These are phyloP conservation scores for Rosellinia necatrix DNA, from an alignment of 2,329 filamentous ascomycete species.

Conservation along the genomic window DNA sequence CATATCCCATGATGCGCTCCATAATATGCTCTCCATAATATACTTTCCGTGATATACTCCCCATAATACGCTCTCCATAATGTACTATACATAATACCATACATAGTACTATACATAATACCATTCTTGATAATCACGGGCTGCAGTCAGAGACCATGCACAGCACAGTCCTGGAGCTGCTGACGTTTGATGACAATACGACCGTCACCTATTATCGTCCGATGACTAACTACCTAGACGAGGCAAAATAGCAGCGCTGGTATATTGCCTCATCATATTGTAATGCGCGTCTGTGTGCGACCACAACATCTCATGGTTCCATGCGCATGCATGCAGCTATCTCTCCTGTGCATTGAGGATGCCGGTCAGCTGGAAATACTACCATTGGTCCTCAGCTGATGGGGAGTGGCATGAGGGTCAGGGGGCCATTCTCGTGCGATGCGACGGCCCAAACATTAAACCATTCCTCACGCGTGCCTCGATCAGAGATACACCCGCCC, in stretches of 20 bases:
- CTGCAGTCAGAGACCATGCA: slow-evolving; percentile 18
- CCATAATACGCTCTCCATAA: too few relatives aligned
- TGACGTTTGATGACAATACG: slow-evolving; percentile 6
- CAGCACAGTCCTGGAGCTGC: too few relatives aligned
- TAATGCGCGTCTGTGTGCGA: slow-evolving; percentile 21
- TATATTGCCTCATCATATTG: slow-evolving; percentile 13
- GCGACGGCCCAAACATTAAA: slow-evolving; percentile 20
- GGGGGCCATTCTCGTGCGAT: slow-evolving; percentile 4
- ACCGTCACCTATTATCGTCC: slow-evolving; percentile 3
- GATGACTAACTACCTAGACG: neutral
- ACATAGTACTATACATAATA: too few relatives aligned
- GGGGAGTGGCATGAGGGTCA: slow-evolving; percentile 30
- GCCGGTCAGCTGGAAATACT: slow-evolving; percentile 31
- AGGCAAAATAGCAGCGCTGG: slow-evolving; percentile 3
- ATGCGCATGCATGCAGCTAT: slow-evolving; percentile 27
- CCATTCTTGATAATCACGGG: neutral
- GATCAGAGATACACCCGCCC: too few relatives aligned
- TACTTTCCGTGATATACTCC: too few relatives aligned
- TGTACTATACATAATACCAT: too few relatives aligned
- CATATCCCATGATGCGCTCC: too few relatives aligned
- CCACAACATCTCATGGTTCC: slow-evolving; percentile 22
- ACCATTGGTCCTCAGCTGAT: slow-evolving; percentile 29
- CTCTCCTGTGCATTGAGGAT: slow-evolving; percentile 21
- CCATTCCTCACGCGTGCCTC: slow-evolving; percentile 11
- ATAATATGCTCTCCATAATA: too few relatives aligned